Evolutionary conservation across 192 early-diverging fungal genomes (phyloP).

Genomic region (Lobosporangium transversale): DNA sequence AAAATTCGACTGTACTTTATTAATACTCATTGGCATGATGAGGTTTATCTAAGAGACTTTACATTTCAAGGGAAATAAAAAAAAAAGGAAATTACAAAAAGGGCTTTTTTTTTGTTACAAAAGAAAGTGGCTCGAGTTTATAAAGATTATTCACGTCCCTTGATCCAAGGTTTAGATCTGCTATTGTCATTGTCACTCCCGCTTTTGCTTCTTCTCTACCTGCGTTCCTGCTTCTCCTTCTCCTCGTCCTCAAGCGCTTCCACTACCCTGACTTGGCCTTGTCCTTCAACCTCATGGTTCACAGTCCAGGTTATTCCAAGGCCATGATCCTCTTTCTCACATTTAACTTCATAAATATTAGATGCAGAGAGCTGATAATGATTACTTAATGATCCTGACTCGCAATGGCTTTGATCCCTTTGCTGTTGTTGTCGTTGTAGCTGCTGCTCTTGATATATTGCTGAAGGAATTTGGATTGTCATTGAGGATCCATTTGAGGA

Average conservation of each 20-base stretch:
- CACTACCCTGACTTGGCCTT: background rate
- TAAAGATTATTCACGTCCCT: no score
- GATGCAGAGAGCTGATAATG: background rate
- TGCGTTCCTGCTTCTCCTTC: no score
- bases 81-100: no score
- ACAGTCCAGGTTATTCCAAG: slow-evolving; percentile 7
- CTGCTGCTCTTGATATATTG: background rate
- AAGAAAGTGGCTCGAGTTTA: no score
- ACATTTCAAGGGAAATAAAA: no score
- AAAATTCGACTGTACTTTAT: no score
- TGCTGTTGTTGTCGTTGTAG: background rate
- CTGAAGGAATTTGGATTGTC: background rate
- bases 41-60: no score
- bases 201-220: no score
- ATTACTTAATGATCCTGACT: background rate
- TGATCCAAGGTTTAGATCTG: no score
- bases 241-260: slow-evolving; percentile 13
- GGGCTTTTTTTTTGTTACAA: no score
- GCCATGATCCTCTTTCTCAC: slow-evolving; percentile 34
- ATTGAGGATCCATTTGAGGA: background rate
- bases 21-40: no score
- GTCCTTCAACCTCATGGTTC: slow-evolving; percentile 11
- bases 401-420: background rate
- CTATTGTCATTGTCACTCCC: no score
- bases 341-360: slow-evolving; percentile 14